Percentiles rank a stretch among this genome's conserved stretches.
phyloP scores from a whole-genome alignment of 179 eudicot species.

The Gypsophila paniculata region DNA sequence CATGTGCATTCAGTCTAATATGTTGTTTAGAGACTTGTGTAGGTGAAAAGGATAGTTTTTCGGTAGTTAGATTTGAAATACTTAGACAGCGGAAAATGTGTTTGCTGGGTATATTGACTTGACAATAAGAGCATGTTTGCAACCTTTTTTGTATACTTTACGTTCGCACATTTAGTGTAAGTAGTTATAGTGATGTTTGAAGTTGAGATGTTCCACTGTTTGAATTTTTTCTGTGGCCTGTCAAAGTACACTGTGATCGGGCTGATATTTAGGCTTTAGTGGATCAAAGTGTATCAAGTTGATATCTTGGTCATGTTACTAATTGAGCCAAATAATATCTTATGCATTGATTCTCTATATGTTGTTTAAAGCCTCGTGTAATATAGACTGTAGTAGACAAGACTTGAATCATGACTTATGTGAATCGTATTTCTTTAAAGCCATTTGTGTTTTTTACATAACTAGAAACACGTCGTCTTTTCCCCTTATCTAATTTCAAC shows the following conservation, averaged over 20 bases:
- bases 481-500: background rate
- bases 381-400: background rate
- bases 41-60: no score
- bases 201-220: background rate
- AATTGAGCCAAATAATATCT: background rate
- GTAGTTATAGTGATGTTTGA: background rate
- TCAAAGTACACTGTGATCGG: background rate
- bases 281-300: background rate
- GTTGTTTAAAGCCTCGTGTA: background rate
- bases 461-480: background rate
- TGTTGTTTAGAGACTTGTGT: background rate
- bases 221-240: background rate
- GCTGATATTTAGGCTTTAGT: background rate
- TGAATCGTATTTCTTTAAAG: no score
- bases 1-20: background rate
- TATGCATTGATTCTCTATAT: background rate
- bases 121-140: no score
- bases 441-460: background rate
- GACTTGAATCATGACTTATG: background rate
- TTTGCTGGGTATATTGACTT: no score
- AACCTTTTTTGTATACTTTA: no score
- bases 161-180: no score
- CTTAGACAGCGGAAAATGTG: no score
- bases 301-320: background rate
- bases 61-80: no score